A percentile compares a stretch with the other conserved stretches of the same genome.
phyloP scores from a whole-genome alignment of 2,329 filamentous ascomycete genomes.

The Plectosphaerella plurivora region DNA sequence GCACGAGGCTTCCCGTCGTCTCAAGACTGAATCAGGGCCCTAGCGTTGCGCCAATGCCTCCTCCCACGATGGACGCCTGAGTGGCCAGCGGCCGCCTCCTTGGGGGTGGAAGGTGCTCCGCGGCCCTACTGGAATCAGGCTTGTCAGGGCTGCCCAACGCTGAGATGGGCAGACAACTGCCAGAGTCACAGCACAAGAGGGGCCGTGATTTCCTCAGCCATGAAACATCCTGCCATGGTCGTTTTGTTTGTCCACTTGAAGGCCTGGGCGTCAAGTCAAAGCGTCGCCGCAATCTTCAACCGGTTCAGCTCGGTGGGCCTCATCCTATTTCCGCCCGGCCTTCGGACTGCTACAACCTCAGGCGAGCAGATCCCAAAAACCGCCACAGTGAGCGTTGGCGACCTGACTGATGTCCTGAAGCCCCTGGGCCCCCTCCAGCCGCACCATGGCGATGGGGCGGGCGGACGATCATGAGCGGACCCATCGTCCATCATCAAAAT shows the following conservation, averaged over 20 bases:
- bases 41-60: not conserved
- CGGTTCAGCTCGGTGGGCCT: not conserved
- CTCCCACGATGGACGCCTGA: not conserved
- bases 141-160: not conserved
- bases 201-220: not conserved
- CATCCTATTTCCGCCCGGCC: not conserved
- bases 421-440: not conserved
- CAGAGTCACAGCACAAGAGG: not conserved
- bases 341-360: not conserved
- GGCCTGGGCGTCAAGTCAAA: not conserved
- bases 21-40: not conserved
- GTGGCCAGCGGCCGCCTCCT: not conserved
- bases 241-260: not conserved
- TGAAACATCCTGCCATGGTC: not conserved
- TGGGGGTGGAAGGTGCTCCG: not conserved
- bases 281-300: not conserved
- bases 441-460: not conserved
- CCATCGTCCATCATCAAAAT: not conserved
- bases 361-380: not conserved
- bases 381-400: not conserved
- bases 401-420: not conserved
- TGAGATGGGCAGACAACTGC: not conserved
- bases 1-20: not conserved
- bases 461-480: not conserved
- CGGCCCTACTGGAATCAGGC: not conserved